phyloP scores from a whole-genome alignment of 1,284 basidiomycete species.

The Ustilago esculenta region DNA sequence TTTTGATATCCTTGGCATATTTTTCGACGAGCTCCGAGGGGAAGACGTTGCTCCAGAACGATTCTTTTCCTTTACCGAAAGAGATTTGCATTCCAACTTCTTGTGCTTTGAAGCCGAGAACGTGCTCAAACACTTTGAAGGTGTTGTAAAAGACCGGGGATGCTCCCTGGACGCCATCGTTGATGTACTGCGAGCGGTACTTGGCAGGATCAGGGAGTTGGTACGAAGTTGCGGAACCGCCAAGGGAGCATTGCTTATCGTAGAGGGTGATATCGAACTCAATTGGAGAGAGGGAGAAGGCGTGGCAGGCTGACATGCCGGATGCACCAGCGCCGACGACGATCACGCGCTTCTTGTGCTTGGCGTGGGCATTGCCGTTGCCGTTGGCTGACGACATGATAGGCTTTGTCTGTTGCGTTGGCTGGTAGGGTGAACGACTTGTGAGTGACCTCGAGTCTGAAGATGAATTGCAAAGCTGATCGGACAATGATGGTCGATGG shows the following conservation, averaged over 20 bases:
- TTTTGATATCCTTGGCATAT: slow-evolving; percentile 55
- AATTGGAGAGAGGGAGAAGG: slow-evolving; percentile 51
- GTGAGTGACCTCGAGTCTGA: too few relatives aligned
- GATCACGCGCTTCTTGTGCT: slow-evolving; percentile 55
- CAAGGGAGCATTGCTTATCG: slow-evolving; percentile 55
- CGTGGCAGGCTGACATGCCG: slow-evolving; percentile 57
- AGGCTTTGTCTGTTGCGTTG: not conserved
- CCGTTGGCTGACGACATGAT: slow-evolving; percentile 23
- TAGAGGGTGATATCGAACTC: slow-evolving; percentile 58
- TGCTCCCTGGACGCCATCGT: slow-evolving; percentile 61
- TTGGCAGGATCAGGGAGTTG: slow-evolving; percentile 55
- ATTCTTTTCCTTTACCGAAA: slow-evolving; percentile 60
- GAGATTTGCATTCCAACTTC: slow-evolving; percentile 62
- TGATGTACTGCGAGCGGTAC: slow-evolving; percentile 61
- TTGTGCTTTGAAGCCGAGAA: slow-evolving; percentile 53
- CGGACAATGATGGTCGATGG: too few relatives aligned
- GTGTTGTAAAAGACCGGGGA: slow-evolving; percentile 62
- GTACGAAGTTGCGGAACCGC: slow-evolving; percentile 60
- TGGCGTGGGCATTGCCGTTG: slow-evolving; percentile 9
- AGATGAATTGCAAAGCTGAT: too few relatives aligned
- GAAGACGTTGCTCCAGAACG: slow-evolving; percentile 61
- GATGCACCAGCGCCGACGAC: slow-evolving; percentile 57
- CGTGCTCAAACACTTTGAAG: slow-evolving; percentile 58
- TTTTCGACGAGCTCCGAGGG: slow-evolving; percentile 60
- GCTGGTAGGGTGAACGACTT: too few relatives aligned